Conservation (phyloP, 805 yeast species). For the Starmerella potacharoeniae region DNA sequence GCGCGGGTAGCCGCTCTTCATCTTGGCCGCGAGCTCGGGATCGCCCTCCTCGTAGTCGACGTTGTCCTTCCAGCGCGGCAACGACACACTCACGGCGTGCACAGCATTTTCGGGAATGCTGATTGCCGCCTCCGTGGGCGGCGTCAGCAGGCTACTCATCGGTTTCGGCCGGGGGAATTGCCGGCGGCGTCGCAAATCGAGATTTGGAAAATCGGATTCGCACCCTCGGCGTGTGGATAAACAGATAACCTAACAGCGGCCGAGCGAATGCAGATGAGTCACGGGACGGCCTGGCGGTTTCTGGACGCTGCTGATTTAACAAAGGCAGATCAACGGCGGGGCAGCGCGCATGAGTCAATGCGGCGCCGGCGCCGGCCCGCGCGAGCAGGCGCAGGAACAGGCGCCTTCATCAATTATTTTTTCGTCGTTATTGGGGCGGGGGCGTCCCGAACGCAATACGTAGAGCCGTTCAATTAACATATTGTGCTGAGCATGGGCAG, state of each 20-base stretch:
- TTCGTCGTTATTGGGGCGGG: too few relatives aligned
- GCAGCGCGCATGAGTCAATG: background rate
- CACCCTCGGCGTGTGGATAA: background rate
- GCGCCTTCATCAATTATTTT: too few relatives aligned
- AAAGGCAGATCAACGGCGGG: background rate
- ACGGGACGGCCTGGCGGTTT: background rate
- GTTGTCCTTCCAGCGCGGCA: conserved; percentile 91
- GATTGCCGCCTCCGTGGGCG: conserved; percentile 50
- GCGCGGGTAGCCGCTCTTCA: conserved; percentile 85
- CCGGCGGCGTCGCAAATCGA: background rate
- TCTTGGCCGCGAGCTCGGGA: conserved; percentile 60
- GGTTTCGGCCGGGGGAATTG: too few relatives aligned
- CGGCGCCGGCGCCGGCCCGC: background rate
- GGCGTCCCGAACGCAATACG: too few relatives aligned
- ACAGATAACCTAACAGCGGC: background rate
- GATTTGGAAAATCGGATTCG: background rate
- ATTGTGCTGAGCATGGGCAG: too few relatives aligned
- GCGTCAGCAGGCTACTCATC: conserved; percentile 18
- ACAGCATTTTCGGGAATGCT: conserved; percentile 82
- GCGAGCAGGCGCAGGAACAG: too few relatives aligned
- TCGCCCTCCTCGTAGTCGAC: conserved; percentile 90
- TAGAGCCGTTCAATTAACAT: too few relatives aligned
- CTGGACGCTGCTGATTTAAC: background rate
- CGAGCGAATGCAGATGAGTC: background rate
- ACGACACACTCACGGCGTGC: conserved; percentile 89